Conservation (phyloP, 805 yeast genomes). For the Myxozyma melibiosi region DNA sequence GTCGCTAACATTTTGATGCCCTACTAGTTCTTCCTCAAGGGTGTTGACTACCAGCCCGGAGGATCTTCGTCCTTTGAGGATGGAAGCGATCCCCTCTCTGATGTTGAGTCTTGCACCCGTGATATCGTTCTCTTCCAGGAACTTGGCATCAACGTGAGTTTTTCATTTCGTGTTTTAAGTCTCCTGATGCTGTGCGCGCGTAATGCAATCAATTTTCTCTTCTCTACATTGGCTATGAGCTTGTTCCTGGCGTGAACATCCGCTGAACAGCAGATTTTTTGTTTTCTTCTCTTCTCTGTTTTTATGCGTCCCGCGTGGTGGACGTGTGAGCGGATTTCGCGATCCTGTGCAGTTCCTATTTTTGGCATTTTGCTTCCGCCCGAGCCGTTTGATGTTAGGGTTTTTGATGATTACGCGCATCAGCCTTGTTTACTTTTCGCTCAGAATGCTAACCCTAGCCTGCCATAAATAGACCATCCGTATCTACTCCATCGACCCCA, state of each 20-base stretch:
- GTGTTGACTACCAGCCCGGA: conserved; percentile 96
- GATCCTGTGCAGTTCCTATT: too few relatives aligned
- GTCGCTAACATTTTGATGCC: not conserved
- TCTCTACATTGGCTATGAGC: not conserved
- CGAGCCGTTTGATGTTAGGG: conserved; percentile 3
- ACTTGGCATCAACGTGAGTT: conserved; percentile 65
- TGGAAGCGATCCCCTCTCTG: conserved; percentile 72
- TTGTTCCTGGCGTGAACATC: too few relatives aligned
- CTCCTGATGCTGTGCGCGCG: too few relatives aligned
- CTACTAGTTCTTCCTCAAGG: conserved; percentile 68
- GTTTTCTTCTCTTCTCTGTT: too few relatives aligned
- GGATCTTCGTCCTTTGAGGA: conserved; percentile 67
- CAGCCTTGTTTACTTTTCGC: not conserved
- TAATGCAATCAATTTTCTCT: too few relatives aligned
- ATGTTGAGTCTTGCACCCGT: conserved; percentile 71
- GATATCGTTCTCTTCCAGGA: conserved; percentile 80
- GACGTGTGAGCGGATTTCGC: too few relatives aligned
- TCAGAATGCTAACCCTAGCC: not conserved
- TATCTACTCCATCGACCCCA: conserved; percentile 83
- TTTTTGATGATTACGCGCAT: not conserved
- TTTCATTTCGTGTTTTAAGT: not conserved
- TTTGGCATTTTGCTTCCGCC: not conserved
- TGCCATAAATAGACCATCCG: conserved; percentile 58
- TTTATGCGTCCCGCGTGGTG: too few relatives aligned
- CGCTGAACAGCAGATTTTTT: too few relatives aligned